Conservation (phyloP, 139 green algal genomes). For the Chlamydomonas incerta region DNA sequence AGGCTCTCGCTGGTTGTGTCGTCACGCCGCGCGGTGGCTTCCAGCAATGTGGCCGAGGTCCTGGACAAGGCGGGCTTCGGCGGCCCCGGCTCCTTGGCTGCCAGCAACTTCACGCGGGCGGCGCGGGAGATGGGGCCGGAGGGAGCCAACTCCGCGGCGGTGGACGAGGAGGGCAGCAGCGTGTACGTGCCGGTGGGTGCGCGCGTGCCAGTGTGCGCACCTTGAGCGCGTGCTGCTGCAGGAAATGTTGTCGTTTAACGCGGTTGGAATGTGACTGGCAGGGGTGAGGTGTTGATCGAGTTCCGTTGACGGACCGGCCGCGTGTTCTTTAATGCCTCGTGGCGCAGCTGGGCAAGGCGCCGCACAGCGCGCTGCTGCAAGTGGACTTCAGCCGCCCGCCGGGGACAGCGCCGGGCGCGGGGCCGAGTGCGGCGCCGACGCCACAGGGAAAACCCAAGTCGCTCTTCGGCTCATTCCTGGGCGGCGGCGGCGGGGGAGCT, state of each 20-base stretch:
- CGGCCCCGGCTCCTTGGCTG: neutral
- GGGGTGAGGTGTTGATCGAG: too few relatives aligned
- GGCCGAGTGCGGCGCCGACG: too few relatives aligned
- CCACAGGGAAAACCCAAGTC: too few relatives aligned
- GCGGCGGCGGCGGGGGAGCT: too few relatives aligned
- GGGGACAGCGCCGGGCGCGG: too few relatives aligned
- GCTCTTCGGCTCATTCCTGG: too few relatives aligned
- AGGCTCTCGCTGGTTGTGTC: conserved; percentile 2
- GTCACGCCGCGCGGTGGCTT: neutral
- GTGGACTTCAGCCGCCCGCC: neutral
- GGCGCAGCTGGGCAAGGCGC: neutral
- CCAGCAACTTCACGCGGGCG: neutral
- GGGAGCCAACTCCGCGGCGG: neutral
- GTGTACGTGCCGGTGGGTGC: neutral
- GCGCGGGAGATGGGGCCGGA: neutral
- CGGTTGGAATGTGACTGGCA: too few relatives aligned
- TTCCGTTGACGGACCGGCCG: too few relatives aligned
- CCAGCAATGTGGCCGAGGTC: neutral
- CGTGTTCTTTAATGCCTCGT: too few relatives aligned
- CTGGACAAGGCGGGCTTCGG: conserved; percentile 3
- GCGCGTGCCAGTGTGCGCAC: too few relatives aligned
- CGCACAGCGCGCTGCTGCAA: conserved; percentile 12
- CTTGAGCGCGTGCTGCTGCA: too few relatives aligned
- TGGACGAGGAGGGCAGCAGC: neutral
- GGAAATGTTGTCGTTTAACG: too few relatives aligned